A percentile compares a stretch with the other conserved stretches of the same genome.
Conservation (phyloP, 768 basidiomycete genomes). For the Tricholomella constricta region DNA sequence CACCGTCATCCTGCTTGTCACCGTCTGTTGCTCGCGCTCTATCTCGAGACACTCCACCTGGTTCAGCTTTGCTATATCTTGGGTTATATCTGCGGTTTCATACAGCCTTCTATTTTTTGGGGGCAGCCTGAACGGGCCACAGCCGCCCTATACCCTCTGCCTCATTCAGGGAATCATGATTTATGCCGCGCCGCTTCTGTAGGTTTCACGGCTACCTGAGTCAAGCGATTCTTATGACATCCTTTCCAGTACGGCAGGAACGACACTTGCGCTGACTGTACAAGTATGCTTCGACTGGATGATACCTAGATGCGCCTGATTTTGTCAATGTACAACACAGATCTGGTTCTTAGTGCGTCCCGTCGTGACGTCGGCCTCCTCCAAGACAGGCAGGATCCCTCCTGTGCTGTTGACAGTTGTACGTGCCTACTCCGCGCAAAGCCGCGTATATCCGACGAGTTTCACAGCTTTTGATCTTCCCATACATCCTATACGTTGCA, state of each 20-base stretch:
- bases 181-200: constrained; percentile 23
- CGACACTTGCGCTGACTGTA: constrained; percentile 23
- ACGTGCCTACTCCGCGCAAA: neutral
- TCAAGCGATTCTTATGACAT: neutral
- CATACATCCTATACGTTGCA: constrained; percentile 19
- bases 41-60: constrained; percentile 28
- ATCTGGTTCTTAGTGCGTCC: constrained; percentile 25
- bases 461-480: constrained; percentile 20
- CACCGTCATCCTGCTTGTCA: constrained; percentile 21
- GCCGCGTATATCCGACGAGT: neutral
- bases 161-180: constrained; percentile 25
- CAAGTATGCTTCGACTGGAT: constrained; percentile 11
- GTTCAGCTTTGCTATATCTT: constrained; percentile 31
- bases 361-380: constrained; percentile 5
- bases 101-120: constrained; percentile 29
- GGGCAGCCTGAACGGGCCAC: constrained; percentile 14
- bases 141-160: constrained; percentile 24
- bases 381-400: neutral
- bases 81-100: constrained; percentile 30
- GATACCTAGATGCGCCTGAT: neutral
- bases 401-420: constrained; percentile 5
- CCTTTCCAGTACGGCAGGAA: constrained; percentile 20
- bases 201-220: neutral
- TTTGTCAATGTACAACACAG: constrained; percentile 1
- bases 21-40: constrained; percentile 20